These are phyloP conservation scores for Aspergillus neoniger DNA, from an alignment of 2,329 filamentous ascomycete species.

Conservation along the genomic window DNA sequence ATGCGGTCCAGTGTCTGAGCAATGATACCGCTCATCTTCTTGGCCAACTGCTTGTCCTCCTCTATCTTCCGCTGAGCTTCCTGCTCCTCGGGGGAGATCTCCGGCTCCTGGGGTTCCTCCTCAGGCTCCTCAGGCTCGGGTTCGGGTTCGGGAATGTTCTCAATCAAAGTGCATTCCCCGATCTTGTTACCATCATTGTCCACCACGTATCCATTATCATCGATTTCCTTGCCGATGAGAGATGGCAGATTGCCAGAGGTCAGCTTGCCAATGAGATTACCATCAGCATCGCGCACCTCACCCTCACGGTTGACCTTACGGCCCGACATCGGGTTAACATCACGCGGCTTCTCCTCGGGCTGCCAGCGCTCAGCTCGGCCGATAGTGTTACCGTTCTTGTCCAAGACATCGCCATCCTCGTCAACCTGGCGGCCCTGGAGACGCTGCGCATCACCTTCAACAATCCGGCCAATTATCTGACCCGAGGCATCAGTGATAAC, in stretches of 20 bases:
- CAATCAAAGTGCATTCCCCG: conserved; percentile 63
- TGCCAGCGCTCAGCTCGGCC: conserved; percentile 71
- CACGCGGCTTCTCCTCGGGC: conserved; percentile 56
- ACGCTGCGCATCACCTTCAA: conserved; percentile 65
- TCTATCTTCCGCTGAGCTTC: conserved; percentile 62
- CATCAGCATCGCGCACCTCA: conserved; percentile 49
- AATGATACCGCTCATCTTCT: conserved; percentile 71
- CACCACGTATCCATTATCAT: conserved; percentile 57
- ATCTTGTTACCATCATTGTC: conserved; percentile 65
- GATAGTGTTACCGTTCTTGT: conserved; percentile 66
- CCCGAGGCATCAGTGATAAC: conserved; percentile 52
- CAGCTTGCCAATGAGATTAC: conserved; percentile 49
- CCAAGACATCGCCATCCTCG: conserved; percentile 68
- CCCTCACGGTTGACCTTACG: conserved; percentile 55
- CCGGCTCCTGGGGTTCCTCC: conserved; percentile 33
- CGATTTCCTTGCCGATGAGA: conserved; percentile 46
- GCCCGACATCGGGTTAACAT: conserved; percentile 62
- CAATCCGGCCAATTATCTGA: conserved; percentile 54
- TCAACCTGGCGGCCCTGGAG: conserved; percentile 68
- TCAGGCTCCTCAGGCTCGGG: conserved; percentile 30
- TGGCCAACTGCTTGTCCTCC: conserved; percentile 73
- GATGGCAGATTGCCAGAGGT: conserved; percentile 47
- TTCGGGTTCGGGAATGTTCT: conserved; percentile 53
- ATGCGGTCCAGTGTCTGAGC: conserved; percentile 80
- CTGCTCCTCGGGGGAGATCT: conserved; percentile 46